These are phyloP conservation scores for Batkoa obscura DNA, from an alignment of 371 early-diverging fungal genomes.

Conservation along the genomic window DNA sequence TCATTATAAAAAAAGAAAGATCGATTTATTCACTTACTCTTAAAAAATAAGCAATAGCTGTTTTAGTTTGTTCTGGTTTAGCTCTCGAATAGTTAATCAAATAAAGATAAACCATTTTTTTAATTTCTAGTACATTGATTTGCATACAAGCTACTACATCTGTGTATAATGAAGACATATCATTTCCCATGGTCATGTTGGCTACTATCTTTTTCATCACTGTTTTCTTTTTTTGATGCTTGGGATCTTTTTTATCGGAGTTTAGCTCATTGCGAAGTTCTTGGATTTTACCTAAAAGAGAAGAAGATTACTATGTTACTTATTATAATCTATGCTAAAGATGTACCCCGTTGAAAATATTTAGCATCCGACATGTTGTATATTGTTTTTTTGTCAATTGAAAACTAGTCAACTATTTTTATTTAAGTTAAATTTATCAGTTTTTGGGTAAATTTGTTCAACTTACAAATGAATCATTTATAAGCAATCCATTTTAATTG, in stretches of 20 bases:
- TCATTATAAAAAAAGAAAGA: neutral
- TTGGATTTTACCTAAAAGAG: constrained; percentile 60
- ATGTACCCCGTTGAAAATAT: constrained; percentile 60
- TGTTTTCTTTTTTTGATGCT: constrained; percentile 66
- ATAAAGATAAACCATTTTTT: constrained; percentile 86
- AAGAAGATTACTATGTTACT: neutral
- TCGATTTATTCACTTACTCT: constrained; percentile 19
- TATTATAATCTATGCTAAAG: neutral
- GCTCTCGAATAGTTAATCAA: constrained; percentile 62
- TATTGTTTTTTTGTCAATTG: too few relatives aligned
- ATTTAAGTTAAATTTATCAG: too few relatives aligned
- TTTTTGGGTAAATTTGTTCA: too few relatives aligned
- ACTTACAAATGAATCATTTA: too few relatives aligned
- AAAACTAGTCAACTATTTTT: too few relatives aligned
- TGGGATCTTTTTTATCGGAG: constrained; percentile 76
- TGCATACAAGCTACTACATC: constrained; percentile 36
- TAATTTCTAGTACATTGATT: constrained; percentile 35
- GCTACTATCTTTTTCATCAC: constrained; percentile 52
- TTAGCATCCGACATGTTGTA: constrained; percentile 48
- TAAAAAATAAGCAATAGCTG: constrained; percentile 55
- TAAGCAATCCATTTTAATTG: too few relatives aligned
- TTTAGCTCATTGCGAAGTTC: constrained; percentile 82
- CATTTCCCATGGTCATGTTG: constrained; percentile 76
- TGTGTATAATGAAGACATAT: constrained; percentile 54
- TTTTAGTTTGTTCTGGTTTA: constrained; percentile 74